Evolutionary conservation across 495 filamentous ascomycete species (phyloP), one percentile per base, ranked within the genome.

Genomic region (Penicillium soppii): DNA sequence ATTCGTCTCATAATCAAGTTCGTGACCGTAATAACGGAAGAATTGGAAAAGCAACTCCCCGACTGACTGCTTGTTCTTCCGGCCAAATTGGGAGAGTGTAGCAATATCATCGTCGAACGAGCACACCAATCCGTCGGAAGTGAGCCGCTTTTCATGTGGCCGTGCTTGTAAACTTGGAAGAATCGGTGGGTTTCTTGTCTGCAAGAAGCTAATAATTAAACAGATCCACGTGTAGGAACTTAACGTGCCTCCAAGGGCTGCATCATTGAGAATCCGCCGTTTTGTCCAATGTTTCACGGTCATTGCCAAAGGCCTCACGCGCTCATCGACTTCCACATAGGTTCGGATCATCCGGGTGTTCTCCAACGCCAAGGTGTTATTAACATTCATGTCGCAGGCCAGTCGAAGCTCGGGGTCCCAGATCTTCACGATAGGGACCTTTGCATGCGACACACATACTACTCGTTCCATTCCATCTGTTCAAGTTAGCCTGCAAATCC

Each of bases 161-260:
- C 81, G 78, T 53, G 91, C 84, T 58, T 97, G 95, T 8, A 98
- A 80, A 21, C 89, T 85, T 6, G 94, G 94, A 17, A 98, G 71
- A 36, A 98, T 80, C 0, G 92, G 92, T 36, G 92, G 91, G 52
- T 90, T 78, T 58, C 94, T 83, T 25, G 89, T 87, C 69, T 98
- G 94, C 26, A 98, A 79, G 66, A 97, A 98, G 53, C 91, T 94
- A 59, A 98, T 86, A 55, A 97, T 96, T 82, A 97, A 83, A 73
- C 94, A 97, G 66, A 96, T 97, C 94, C 94, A 98, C n/a, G 94
- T 96, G 62, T 98, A 98, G 8, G 95, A 97, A 67, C 94, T 97
- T 20, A 98, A 74, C 6, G 94, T 98, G 36, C 91, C 95, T 48
- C 95, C 94, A 59, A 92, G 84, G 30, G 88, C 92, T 9, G 94